Base-by-base conservation (phyloP, 805 yeast species). In the Cyberlindnera nakhonratchasimensis region DNA sequence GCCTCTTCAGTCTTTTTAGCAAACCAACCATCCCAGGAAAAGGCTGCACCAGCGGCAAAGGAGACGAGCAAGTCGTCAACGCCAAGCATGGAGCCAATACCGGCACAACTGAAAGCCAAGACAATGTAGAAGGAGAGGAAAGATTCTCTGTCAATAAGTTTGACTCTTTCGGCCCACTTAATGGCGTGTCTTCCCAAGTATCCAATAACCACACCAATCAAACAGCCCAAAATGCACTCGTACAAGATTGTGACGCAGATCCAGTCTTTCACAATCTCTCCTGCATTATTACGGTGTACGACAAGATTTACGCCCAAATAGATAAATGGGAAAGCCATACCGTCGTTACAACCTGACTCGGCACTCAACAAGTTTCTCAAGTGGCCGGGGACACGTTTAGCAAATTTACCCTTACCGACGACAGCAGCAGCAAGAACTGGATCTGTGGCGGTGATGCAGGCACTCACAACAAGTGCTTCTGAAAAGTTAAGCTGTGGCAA, bases 401-500 rank as follows among this genome's bases (percentile, higher is more conserved):
- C 96, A 61, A 89, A 89, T 59, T 86, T 86, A 51, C 96, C 96
- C 55, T 86, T 89, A 62, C 96, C 96, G 10, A 89, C 96, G 29
- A 89, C 96, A 3, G 96, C 96, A 14, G 96, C 93, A 2, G 96
- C 96, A 57, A 89, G 71, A 31, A 89, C 93, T 6, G 97, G 97
- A 65, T 89, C 97, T 0, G 97, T 90, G 2, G 96, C 96, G 0
- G 96, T 90, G 34, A 89, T 80, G 61, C 96, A 88, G 2, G 95
- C 96, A 24, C 90, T 76, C 2, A 89, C 79, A 36, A 82, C 71
- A 26, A 89, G 71, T 3, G 87, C 81, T 37, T 80, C 86, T 17
- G 85, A 62, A 67, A 89, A 87, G 42, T 75, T 67, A 44, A 89
- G 69, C 8, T 80, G 76, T 1, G 93, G 91, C 26, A 90, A 80